These are phyloP conservation scores for Trichopus zeylanicus DNA, from an alignment of 116 monocot species.

Conservation along the genomic window DNA sequence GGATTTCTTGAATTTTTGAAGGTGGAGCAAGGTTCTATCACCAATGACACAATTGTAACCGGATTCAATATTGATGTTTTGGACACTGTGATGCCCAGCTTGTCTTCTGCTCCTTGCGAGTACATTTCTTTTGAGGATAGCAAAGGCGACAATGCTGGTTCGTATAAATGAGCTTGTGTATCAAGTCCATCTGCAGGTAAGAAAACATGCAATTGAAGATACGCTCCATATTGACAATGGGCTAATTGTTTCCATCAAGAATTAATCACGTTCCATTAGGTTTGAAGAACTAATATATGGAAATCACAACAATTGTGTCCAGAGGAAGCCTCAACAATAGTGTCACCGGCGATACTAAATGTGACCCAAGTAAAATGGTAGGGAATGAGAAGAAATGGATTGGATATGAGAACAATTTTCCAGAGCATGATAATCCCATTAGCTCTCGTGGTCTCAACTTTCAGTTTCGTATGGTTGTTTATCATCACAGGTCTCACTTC, in stretches of 20 bases:
- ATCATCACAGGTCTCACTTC: constrained; percentile 1
- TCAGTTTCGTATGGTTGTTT: constrained; percentile 1
- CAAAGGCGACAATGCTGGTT: background rate
- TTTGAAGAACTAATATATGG: constrained; percentile 18
- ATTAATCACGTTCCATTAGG: too few relatives aligned
- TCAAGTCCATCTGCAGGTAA: constrained; percentile 26
- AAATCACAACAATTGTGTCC: constrained; percentile 18
- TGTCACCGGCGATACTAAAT: constrained; percentile 5
- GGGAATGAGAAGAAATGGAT: constrained; percentile 9
- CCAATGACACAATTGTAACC: constrained; percentile 7
- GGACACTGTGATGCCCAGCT: constrained; percentile 20
- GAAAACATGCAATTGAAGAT: background rate
- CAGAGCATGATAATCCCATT: background rate
- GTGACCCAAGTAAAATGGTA: background rate
- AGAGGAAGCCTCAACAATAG: constrained; percentile 21
- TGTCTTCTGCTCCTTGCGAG: constrained; percentile 21
- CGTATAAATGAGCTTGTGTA: constrained; percentile 16
- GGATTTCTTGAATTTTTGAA: constrained; percentile 22
- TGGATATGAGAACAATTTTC: background rate
- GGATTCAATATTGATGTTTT: constrained; percentile 30
- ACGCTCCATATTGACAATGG: background rate
- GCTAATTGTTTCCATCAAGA: constrained; percentile 10
- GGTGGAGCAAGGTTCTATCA: constrained; percentile 5
- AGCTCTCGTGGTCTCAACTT: background rate
- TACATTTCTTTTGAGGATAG: constrained; percentile 5